These are phyloP conservation scores for Candida germanica DNA, from an alignment of 805 yeast genomes.

Conservation along the genomic window DNA sequence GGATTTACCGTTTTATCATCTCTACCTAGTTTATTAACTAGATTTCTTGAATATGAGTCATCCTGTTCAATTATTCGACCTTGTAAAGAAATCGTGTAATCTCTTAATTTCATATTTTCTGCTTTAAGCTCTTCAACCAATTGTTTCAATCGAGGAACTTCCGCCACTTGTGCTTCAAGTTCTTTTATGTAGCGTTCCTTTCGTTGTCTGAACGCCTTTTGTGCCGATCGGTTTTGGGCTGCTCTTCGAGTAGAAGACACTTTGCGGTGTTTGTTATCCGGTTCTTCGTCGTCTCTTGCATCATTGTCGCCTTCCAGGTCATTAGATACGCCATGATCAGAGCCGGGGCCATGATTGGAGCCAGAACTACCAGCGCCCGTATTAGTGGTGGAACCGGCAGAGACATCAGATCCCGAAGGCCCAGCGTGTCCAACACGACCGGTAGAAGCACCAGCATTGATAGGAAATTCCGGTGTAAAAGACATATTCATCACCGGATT, in stretches of 20 bases:
- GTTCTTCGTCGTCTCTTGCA: neutral
- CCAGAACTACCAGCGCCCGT: no score
- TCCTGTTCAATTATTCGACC: constrained; percentile 63
- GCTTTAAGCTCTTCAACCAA: constrained; percentile 63
- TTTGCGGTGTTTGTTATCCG: constrained; percentile 25
- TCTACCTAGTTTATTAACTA: no score
- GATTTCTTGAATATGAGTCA: no score
- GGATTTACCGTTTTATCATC: no score
- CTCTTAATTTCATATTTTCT: constrained; percentile 71
- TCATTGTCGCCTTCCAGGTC: neutral
- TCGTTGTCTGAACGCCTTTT: constrained; percentile 83
- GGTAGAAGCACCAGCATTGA: no score
- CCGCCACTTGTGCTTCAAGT: constrained; percentile 66
- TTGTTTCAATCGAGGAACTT: constrained; percentile 59
- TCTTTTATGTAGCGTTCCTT: constrained; percentile 80
- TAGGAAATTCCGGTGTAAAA: no score
- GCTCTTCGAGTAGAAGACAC: constrained; percentile 77
- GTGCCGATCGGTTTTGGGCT: constrained; percentile 88
- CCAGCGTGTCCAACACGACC: no score
- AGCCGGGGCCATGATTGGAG: no score
- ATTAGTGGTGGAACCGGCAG: no score
- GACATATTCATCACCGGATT: no score
- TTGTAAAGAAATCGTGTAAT: constrained; percentile 68
- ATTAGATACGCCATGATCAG: no score
- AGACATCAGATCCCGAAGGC: no score